Evolutionary conservation across 345 rosid species (phyloP), one percentile per base, ranked within the genome.

Genomic region (Dovyalis caffra): DNA sequence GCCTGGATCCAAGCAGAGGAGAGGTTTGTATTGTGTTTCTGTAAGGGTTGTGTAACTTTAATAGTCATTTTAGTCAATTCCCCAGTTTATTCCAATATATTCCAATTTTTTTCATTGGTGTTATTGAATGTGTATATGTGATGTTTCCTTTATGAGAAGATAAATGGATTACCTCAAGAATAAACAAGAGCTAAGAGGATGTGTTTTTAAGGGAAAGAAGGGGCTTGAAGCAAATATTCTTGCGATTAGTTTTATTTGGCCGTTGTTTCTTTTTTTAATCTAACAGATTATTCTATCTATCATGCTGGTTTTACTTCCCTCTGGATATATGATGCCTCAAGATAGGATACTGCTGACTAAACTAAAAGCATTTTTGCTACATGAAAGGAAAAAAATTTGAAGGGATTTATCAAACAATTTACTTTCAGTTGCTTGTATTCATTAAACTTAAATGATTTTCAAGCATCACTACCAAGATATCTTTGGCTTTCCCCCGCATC

Each of bases 1-100:
- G 57, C 81, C 89, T 28, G 93, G 91, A 76, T 85, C 90, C 71
- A 89, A 80, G 72, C 90, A 84, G 69, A 83, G 87, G 76, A 86
- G 92, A 90, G 98, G 97, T 94, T 79, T 21, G 66, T 34, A 31
- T 35, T 5, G 21, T 32, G 12, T 21, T 51, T 10, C 16, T 78
- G 43, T 15, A 51, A 65, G 43, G 34, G 29, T 40, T 28, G 12
- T 37, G 21, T 23, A 9, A 29, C 45, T 53, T 65, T 28, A 23
- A 66, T 38, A 6, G 16, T 6, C n/a, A n/a, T n/a, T n/a, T 16
- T 31, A 16, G 6, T 45, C 32, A 26, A 45, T 43, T 49, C 47
- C 10, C 4, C 66, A 8, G 45, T 61, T 60, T 32, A 3, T 70
- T 58, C 8, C 29, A 63, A 2, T 32, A 1, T 63, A 18, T 63